Conservation (phyloP, 2,329 filamentous ascomycete species). For the Ceratocystis cacaofunesta region DNA sequence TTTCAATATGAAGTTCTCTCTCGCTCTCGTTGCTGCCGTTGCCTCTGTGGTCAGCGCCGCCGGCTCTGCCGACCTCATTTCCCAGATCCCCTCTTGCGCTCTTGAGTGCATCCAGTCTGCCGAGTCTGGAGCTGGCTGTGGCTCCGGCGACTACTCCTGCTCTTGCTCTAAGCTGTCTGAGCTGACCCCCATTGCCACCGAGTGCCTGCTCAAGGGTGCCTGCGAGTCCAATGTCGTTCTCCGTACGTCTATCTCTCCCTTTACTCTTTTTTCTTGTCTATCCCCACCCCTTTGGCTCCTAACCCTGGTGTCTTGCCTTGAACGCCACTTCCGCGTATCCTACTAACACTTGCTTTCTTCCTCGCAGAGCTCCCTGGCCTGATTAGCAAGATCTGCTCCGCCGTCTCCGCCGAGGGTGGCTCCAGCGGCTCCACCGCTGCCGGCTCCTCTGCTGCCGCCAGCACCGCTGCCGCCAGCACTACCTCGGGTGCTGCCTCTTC, state of each 20-base stretch:
- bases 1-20: constrained; percentile 16
- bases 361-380: constrained; percentile 19
- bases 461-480: constrained; percentile 17
- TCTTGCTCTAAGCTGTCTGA: constrained; percentile 12
- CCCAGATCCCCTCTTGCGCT: constrained; percentile 16
- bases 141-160: constrained; percentile 14
- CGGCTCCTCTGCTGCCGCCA: constrained; percentile 14
- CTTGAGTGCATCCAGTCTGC: constrained; percentile 15
- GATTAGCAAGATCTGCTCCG: constrained; percentile 21
- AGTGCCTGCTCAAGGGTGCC: constrained; percentile 18
- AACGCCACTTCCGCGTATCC: too few species aligned
- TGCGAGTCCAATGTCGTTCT: constrained; percentile 26
- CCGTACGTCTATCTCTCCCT: constrained; percentile 22
- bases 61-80: constrained; percentile 13
- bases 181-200: constrained; percentile 10
- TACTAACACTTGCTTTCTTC: constrained; percentile 13
- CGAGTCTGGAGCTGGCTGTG: constrained; percentile 11
- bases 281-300: too few species aligned
- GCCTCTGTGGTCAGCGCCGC: constrained; percentile 11
- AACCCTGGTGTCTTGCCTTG: too few species aligned
- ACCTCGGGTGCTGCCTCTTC: background rate
- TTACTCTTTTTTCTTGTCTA: too few species aligned
- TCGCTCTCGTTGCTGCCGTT: constrained; percentile 6
- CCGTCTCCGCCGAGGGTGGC: constrained; percentile 16
- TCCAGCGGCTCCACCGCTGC: constrained; percentile 17